A percentile compares a stretch with the other conserved stretches of the same genome.
Conservation (phyloP, 345 rosid genomes). For the Microthlaspi erraticum region DNA sequence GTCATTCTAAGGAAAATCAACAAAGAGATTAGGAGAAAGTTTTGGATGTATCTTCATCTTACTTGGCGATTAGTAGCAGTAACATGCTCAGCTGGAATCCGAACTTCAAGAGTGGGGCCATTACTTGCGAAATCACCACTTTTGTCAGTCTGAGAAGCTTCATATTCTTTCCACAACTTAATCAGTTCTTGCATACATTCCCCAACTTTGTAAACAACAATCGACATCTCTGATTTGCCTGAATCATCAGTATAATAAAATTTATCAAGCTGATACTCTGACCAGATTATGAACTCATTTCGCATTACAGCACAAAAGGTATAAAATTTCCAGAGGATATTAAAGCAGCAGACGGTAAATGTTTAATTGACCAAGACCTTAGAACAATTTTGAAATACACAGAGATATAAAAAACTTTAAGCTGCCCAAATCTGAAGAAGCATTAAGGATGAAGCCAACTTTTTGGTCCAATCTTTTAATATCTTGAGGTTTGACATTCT, state of each 20-base stretch:
- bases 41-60: slow-evolving; percentile 43
- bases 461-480: slow-evolving; percentile 19
- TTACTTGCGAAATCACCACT: slow-evolving; percentile 63
- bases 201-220: slow-evolving; percentile 94
- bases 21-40: background rate
- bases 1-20: slow-evolving; percentile 14
- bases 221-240: slow-evolving; percentile 89
- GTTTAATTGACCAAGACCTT: slow-evolving; percentile 14
- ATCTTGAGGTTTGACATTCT: slow-evolving; percentile 14
- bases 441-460: slow-evolving; percentile 14
- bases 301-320: background rate
- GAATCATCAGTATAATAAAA: slow-evolving; percentile 48
- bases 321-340: background rate
- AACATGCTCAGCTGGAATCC: slow-evolving; percentile 96
- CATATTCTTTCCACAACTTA: slow-evolving; percentile 91
- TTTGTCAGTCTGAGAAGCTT: slow-evolving; percentile 71
- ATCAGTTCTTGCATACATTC: slow-evolving; percentile 99
- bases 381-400: background rate
- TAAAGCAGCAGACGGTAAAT: slow-evolving; percentile 26
- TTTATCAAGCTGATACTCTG: slow-evolving; percentile 19
- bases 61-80: slow-evolving; percentile 99
- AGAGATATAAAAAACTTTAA: slow-evolving; percentile 4
- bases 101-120: slow-evolving; percentile 96
- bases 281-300: slow-evolving; percentile 21
- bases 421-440: slow-evolving; percentile 23